Evolutionary conservation across 208 protist genomes (phyloP).

Genomic region (Leptomonas pyrrhocoris): DNA sequence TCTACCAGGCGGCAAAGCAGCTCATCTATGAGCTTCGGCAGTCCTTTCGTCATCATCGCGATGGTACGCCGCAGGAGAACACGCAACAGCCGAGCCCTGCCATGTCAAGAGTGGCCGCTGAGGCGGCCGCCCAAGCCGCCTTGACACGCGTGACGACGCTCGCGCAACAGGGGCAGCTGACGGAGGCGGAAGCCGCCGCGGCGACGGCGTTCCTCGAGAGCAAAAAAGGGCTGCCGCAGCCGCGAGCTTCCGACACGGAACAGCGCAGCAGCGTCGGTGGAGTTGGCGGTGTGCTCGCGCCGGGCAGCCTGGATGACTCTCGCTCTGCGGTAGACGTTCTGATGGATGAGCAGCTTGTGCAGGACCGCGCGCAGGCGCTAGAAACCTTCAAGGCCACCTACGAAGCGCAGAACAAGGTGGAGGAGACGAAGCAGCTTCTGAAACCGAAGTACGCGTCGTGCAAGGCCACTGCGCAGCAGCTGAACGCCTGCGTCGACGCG

Average conservation of each 20-base stretch:
- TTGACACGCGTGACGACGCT: constrained; percentile 33
- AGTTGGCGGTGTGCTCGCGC: background rate
- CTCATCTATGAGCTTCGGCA: constrained; percentile 21
- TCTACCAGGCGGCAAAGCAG: constrained; percentile 19
- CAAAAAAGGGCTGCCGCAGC: constrained; percentile 23
- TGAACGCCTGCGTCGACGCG: constrained; percentile 71
- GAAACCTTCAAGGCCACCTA: constrained; percentile 89
- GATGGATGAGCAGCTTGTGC: constrained; percentile 69
- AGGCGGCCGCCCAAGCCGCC: constrained; percentile 16
- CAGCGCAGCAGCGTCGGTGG: no score
- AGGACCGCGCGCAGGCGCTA: constrained; percentile 82
- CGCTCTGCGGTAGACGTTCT: constrained; percentile 45
- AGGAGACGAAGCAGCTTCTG: constrained; percentile 72
- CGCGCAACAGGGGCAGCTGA: constrained; percentile 39
- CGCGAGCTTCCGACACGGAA: no score
- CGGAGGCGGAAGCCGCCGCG: constrained; percentile 43
- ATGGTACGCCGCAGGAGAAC: background rate
- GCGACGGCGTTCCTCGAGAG: constrained; percentile 54
- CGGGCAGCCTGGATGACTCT: background rate
- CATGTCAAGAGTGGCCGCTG: background rate
- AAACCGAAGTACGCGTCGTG: constrained; percentile 70
- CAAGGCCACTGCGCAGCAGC: constrained; percentile 60
- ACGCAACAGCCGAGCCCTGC: background rate
- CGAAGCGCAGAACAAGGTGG: constrained; percentile 72
- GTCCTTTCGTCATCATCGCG: background rate